These are phyloP conservation scores for Cerrena zonata DNA, from an alignment of 1,284 basidiomycete genomes.

Conservation along the genomic window DNA sequence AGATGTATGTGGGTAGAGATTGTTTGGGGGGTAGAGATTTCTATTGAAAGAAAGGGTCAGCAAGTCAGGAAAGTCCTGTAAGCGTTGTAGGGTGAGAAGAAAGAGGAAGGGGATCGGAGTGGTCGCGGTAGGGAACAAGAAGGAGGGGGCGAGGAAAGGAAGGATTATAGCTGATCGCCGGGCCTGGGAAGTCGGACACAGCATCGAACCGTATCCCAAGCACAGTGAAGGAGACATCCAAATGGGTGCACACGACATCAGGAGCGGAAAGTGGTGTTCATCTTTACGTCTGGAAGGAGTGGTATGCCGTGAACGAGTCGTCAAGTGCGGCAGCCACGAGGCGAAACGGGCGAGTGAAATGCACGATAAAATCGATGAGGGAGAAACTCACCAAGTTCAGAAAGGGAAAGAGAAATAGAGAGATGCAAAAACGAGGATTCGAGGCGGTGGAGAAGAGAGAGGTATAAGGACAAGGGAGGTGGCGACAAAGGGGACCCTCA, in stretches of 20 bases:
- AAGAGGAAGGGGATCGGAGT: slow-evolving; percentile 12
- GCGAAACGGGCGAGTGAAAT: background rate
- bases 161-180: background rate
- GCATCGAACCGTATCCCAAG: slow-evolving; percentile 4
- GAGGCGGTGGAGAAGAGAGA: slow-evolving; percentile 28
- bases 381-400: slow-evolving; percentile 19
- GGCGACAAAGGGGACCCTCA: slow-evolving; percentile 9
- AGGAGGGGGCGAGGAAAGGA: slow-evolving; percentile 2
- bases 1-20: slow-evolving; percentile 1
- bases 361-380: slow-evolving; percentile 1
- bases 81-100: slow-evolving; percentile 8
- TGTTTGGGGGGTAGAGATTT: slow-evolving; percentile 4
- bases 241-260: background rate
- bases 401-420: slow-evolving; percentile 14
- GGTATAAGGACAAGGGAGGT: slow-evolving; percentile 25
- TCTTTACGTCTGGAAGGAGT: slow-evolving; percentile 2
- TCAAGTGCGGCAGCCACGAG: background rate
- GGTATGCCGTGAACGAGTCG: background rate
- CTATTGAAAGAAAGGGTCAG: slow-evolving; percentile 8
- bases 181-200: slow-evolving; percentile 9
- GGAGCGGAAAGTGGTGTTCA: background rate
- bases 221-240: background rate
- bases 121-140: slow-evolving; percentile 15
- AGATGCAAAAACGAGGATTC: slow-evolving; percentile 11
- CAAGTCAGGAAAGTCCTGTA: slow-evolving; percentile 8